Conservation (phyloP, 2,329 filamentous ascomycete genomes). For the Neonectria coccinea region DNA sequence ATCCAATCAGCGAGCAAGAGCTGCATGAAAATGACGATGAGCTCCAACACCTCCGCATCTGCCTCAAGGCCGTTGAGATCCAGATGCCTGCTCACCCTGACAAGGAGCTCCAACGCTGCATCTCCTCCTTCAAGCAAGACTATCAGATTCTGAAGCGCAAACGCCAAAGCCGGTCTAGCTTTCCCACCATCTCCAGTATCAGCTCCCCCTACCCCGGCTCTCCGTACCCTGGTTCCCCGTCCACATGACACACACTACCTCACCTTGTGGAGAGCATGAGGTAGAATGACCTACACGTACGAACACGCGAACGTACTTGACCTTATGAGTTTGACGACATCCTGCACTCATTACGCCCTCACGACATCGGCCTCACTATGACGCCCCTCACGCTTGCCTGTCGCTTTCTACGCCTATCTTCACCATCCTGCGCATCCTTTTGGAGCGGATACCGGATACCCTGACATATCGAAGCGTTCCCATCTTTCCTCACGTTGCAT, state of each 20-base stretch:
- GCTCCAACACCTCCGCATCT: slow-evolving; percentile 70
- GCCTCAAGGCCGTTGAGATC: slow-evolving; percentile 72
- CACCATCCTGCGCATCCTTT: slow-evolving; percentile 26
- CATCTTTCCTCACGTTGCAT: slow-evolving; percentile 34
- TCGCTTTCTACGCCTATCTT: slow-evolving; percentile 20
- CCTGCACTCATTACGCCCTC: slow-evolving; percentile 29
- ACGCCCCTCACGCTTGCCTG: slow-evolving; percentile 32
- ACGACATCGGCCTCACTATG: slow-evolving; percentile 15
- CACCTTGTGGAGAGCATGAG: slow-evolving; percentile 15
- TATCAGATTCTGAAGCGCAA: slow-evolving; percentile 63
- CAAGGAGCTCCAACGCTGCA: slow-evolving; percentile 68
- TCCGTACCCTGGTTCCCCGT: slow-evolving; percentile 32
- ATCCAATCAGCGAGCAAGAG: slow-evolving; percentile 62
- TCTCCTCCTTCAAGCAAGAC: slow-evolving; percentile 71
- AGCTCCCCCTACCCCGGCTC: slow-evolving; percentile 44
- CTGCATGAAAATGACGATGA: slow-evolving; percentile 69
- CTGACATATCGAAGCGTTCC: slow-evolving; percentile 35
- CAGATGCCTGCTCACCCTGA: slow-evolving; percentile 65
- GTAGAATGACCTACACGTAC: slow-evolving; percentile 23
- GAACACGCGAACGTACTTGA: slow-evolving; percentile 26
- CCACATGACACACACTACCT: slow-evolving; percentile 30
- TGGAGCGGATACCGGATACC: slow-evolving; percentile 36
- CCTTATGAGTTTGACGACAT: slow-evolving; percentile 39
- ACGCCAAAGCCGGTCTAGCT: slow-evolving; percentile 51
- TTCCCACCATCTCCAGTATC: slow-evolving; percentile 45